phyloP scores from a whole-genome alignment of 2,329 filamentous ascomycete species.

The Chaetomiaceae sp. region DNA sequence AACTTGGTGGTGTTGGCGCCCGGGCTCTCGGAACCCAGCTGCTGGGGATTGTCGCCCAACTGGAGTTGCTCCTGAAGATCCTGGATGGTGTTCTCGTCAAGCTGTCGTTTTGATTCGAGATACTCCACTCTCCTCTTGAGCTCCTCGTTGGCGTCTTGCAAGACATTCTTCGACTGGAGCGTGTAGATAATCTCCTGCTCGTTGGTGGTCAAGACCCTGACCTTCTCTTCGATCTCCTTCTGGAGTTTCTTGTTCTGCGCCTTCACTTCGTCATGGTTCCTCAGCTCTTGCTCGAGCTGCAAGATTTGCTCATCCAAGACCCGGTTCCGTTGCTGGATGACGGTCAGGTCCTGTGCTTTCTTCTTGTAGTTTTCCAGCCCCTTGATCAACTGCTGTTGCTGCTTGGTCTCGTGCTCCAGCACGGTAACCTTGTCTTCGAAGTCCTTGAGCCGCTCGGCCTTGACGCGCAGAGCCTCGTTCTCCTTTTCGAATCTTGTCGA shows the following conservation, averaged over 20 bases:
- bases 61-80: conserved; percentile 58
- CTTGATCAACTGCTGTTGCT: conserved; percentile 35
- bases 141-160: conserved; percentile 28
- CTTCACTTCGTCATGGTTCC: conserved; percentile 33
- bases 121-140: conserved; percentile 26
- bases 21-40: conserved; percentile 31
- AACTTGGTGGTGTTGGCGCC: conserved; percentile 32
- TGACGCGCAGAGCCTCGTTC: conserved; percentile 43
- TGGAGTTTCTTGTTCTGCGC: conserved; percentile 37
- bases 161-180: conserved; percentile 27
- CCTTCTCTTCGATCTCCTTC: conserved; percentile 43
- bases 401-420: conserved; percentile 49
- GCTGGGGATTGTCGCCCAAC: conserved; percentile 31
- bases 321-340: conserved; percentile 41
- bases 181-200: conserved; percentile 44
- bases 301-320: conserved; percentile 42
- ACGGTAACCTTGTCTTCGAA: conserved; percentile 58
- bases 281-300: conserved; percentile 33
- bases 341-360: conserved; percentile 32
- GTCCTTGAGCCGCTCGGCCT: conserved; percentile 46
- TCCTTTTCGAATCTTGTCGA: conserved; percentile 47
- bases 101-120: conserved; percentile 27
- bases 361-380: conserved; percentile 37
- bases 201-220: conserved; percentile 42
- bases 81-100: conserved; percentile 35